Evolutionary conservation across 2,329 filamentous ascomycete species (phyloP).

Genomic region (Blastomyces percursus): DNA sequence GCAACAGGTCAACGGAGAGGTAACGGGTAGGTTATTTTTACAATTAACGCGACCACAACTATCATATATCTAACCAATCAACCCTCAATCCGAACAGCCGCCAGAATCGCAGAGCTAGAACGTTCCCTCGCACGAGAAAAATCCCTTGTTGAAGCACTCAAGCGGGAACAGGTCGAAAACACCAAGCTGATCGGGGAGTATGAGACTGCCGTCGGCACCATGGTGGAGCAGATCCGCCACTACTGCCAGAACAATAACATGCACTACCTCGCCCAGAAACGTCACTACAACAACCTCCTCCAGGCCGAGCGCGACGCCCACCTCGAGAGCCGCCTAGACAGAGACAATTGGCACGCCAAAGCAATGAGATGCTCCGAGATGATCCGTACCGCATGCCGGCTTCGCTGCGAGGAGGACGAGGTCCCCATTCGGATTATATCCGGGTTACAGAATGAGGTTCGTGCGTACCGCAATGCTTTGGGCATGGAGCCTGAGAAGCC

Average conservation of each 20-base stretch:
- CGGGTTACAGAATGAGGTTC: slow-evolving; percentile 40
- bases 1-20: slow-evolving; percentile 36
- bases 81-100: slow-evolving; percentile 22
- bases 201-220: slow-evolving; percentile 36
- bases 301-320: slow-evolving; percentile 42
- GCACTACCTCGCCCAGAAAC: slow-evolving; percentile 37
- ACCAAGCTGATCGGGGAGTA: slow-evolving; percentile 39
- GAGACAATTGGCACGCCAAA: slow-evolving; percentile 40
- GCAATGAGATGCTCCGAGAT: slow-evolving; percentile 39
- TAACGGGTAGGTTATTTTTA: slow-evolving; percentile 26
- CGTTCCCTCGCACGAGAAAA: slow-evolving; percentile 38
- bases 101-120: slow-evolving; percentile 40
- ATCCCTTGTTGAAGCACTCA: slow-evolving; percentile 32
- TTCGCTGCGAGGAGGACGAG: slow-evolving; percentile 40
- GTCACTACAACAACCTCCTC: slow-evolving; percentile 40
- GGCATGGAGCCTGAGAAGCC: slow-evolving; percentile 39
- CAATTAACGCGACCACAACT: neutral
- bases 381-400: slow-evolving; percentile 37
- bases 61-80: neutral
- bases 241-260: slow-evolving; percentile 41
- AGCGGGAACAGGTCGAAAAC: slow-evolving; percentile 39
- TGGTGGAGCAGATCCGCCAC: slow-evolving; percentile 42
- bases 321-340: slow-evolving; percentile 38
- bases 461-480: slow-evolving; percentile 37
- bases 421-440: slow-evolving; percentile 34